Conservation (phyloP, 768 basidiomycete genomes). For the Tricholoma bakamatsutake region DNA sequence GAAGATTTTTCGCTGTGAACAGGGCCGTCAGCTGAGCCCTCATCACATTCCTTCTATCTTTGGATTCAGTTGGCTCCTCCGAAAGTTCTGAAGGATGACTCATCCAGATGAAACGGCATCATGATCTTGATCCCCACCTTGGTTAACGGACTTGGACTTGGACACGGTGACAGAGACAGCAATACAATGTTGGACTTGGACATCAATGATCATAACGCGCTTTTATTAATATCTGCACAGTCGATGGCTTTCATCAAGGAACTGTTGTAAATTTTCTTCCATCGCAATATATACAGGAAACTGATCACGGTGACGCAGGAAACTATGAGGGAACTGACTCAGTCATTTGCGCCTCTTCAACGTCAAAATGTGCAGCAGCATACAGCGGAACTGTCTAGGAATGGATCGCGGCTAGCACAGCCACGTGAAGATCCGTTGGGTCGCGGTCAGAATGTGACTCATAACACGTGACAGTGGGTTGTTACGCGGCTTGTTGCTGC, state of each 20-base stretch:
- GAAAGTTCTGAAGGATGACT: too few species aligned
- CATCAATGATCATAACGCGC: background rate
- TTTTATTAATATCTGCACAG: background rate
- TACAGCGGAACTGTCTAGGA: background rate
- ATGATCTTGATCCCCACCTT: background rate
- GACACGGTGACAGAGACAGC: background rate
- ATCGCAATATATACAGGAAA: too few species aligned
- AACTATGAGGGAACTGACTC: too few species aligned
- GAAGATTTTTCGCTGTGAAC: background rate
- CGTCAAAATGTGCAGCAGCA: too few species aligned
- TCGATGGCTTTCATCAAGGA: too few species aligned
- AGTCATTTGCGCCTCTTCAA: too few species aligned
- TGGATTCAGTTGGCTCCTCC: background rate
- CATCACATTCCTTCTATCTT: background rate
- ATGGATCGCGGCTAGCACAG: background rate
- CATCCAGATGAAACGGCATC: background rate
- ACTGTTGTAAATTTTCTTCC: too few species aligned
- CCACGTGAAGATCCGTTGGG: slow-evolving; percentile 1
- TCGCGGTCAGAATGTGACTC: background rate
- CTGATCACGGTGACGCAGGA: too few species aligned
- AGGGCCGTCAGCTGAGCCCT: background rate
- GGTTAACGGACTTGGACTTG: background rate
- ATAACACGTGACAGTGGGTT: background rate
- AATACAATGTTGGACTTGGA: background rate
- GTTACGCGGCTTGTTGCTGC: slow-evolving; percentile 11